A percentile compares a stretch with the other conserved stretches of the same genome.
phyloP scores from a whole-genome alignment of 2,329 filamentous ascomycete genomes.

The Clonostachys sp. region DNA sequence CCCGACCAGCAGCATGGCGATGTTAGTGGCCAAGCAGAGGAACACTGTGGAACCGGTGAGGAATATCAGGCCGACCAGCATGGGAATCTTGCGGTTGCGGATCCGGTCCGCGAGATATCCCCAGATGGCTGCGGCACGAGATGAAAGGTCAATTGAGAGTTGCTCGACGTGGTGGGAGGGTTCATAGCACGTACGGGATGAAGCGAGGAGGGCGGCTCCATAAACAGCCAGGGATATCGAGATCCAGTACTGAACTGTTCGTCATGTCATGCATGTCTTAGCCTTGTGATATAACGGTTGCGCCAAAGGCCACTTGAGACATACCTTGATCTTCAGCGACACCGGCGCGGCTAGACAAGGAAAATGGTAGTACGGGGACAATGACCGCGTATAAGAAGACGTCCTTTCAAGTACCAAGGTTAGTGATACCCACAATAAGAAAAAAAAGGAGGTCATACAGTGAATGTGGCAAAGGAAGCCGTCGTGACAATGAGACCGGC shows the following conservation, averaged over 20 bases:
- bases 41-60: slow-evolving; percentile 20
- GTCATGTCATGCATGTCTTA: not conserved
- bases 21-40: slow-evolving; percentile 19
- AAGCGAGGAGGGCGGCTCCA: slow-evolving; percentile 19
- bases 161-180: not conserved
- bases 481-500: slow-evolving; percentile 21
- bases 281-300: not conserved
- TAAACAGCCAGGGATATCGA: slow-evolving; percentile 25
- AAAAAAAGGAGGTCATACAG: slow-evolving; percentile 9
- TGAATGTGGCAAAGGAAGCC: slow-evolving; percentile 25
- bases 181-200: slow-evolving; percentile 18
- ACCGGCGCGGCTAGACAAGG: slow-evolving; percentile 16
- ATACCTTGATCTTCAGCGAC: slow-evolving; percentile 12
- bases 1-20: slow-evolving; percentile 23
- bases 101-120: slow-evolving; percentile 26
- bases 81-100: slow-evolving; percentile 20
- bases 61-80: slow-evolving; percentile 23
- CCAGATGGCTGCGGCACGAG: slow-evolving; percentile 16
- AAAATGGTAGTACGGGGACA: slow-evolving; percentile 24
- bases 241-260: slow-evolving; percentile 24
- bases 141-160: too few species aligned
- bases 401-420: slow-evolving; percentile 15
- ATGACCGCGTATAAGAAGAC: slow-evolving; percentile 27
- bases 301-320: not conserved
- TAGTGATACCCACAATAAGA: not conserved